Conservation (phyloP, 2,329 filamentous ascomycete species). For the Aspergillus awamori region DNA sequence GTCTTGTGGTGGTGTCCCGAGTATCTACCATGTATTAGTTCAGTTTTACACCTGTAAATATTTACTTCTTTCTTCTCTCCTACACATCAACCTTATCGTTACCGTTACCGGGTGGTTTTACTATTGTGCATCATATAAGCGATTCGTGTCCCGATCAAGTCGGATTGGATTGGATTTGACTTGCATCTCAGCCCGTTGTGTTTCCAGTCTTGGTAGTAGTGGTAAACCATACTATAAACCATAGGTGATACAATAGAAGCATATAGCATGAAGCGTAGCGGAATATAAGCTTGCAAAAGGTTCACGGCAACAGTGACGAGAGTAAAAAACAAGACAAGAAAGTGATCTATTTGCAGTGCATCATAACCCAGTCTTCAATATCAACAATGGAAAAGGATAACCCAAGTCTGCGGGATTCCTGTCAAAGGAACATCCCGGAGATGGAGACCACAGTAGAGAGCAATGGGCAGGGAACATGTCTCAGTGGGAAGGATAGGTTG, state of each 20-base stretch:
- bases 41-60: background rate
- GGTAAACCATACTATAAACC: background rate
- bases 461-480: background rate
- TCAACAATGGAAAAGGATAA: background rate
- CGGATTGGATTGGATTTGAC: background rate
- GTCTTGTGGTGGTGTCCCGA: too few species aligned
- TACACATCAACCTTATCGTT: too few species aligned
- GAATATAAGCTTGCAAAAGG: background rate
- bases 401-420: background rate
- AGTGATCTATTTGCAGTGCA: conserved; percentile 3
- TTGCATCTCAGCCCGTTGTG: background rate
- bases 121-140: background rate
- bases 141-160: background rate
- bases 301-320: background rate
- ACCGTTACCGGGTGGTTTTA: background rate
- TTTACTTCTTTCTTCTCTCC: background rate
- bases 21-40: background rate
- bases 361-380: conserved; percentile 1
- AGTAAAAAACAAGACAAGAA: background rate
- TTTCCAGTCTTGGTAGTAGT: background rate
- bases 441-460: too few species aligned
- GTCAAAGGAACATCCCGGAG: background rate
- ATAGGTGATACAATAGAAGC: background rate
- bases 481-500: background rate
- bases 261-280: background rate